Evolutionary conservation across 1,284 basidiomycete genomes (phyloP).

Genomic region (Fomitopsis betulina): DNA sequence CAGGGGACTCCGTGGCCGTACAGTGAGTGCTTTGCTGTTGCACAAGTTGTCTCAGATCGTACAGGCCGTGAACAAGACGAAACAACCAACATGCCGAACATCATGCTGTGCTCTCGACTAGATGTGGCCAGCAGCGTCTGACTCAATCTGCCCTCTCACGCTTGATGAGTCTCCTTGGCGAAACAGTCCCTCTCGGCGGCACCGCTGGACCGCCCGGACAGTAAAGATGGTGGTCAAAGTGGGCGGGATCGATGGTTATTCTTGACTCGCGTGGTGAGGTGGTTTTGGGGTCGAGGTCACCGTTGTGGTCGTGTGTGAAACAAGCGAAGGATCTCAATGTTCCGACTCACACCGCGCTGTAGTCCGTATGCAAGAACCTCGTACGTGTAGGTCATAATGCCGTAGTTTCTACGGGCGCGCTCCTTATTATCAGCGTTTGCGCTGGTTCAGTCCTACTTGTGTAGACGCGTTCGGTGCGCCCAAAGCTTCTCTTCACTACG

Average conservation of each 20-base stretch:
- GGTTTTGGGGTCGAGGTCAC: background rate
- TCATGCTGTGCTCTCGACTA: background rate
- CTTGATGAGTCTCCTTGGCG: background rate
- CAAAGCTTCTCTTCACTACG: background rate
- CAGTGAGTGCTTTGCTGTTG: background rate
- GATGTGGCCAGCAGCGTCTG: background rate
- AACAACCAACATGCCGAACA: background rate
- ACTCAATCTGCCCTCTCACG: background rate
- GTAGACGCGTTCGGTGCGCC: background rate
- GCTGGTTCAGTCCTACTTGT: background rate
- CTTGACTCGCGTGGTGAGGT: background rate
- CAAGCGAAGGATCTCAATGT: background rate
- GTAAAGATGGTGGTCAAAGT: background rate
- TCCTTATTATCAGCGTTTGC: background rate
- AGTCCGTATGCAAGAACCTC: background rate
- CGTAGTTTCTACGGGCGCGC: background rate
- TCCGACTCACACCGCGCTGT: background rate
- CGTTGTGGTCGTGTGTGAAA: background rate
- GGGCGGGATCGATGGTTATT: background rate
- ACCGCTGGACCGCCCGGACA: background rate
- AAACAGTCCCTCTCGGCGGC: background rate
- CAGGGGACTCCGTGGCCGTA: background rate
- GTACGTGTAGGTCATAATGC: background rate
- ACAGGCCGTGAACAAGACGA: background rate
- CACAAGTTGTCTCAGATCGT: background rate